Base-by-base conservation (phyloP, 257 asterid species). In the Anisodus tanguticus region DNA sequence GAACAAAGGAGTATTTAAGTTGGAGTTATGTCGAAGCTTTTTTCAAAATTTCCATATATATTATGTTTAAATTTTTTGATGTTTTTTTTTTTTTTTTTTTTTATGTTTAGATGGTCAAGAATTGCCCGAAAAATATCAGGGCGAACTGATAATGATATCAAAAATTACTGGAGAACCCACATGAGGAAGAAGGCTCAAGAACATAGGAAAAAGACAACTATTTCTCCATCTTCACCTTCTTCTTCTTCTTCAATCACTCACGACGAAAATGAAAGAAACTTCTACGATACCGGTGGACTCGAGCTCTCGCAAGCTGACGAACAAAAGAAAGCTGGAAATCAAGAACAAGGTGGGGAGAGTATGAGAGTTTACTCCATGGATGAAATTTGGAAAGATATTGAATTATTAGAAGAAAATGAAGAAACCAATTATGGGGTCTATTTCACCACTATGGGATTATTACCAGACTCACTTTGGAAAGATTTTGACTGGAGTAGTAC, bases 141-240 rank as follows among this genome's bases (percentile, higher is more conserved):
- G 7, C 94, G 99, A 86, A 95, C 99, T 0, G 99, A 95, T 80
- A 95, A 95, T 70, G 98, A 95, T 86, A 95, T 95, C 81, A 95
- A 95, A 86, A 95, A 95, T 84, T 95, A 95, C 35, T 94, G 99
- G 99, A 90, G 99, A 49, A 95, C 99, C 3, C 94, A 92, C 86
- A 89, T 91, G 98, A 91, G 99, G 88, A 94, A 95, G 84, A 90
- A 88, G 81, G 97, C 98, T 76, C 98, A 91, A 84, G 97, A 92
- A 81, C 97, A 92, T 62, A 91, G 82, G 87, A 94, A 90, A 85
- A 93, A 90, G 15, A 80, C 72, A 43, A 68, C 84, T 3, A 7
- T 19, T 12, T 26, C 83, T 22, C 69, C 58, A 4, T 87, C 95
- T 0, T 89, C 95, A 0, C 86, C 85, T 41, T 92, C 95, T 9